A percentile compares a stretch with the other conserved stretches of the same genome.
Evolutionary conservation across 805 yeast species (phyloP).

Genomic region (Candida maris): DNA sequence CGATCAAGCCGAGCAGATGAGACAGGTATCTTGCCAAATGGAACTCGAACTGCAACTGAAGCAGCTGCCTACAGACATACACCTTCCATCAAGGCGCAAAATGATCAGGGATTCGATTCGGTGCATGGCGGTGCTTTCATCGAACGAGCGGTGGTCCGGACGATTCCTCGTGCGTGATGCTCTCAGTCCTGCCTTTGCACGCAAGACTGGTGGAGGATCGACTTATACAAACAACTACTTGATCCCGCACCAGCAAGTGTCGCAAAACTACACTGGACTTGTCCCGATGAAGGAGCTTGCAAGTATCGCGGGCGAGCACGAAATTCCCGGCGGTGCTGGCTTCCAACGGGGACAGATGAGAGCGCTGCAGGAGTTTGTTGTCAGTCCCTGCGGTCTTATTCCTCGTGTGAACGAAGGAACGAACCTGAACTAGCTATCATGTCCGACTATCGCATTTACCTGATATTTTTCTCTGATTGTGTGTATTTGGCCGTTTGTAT

Average conservation of each 20-base stretch:
- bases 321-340: neutral
- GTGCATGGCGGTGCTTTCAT: conserved; percentile 31
- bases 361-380: conserved; percentile 32
- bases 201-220: conserved; percentile 1
- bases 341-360: conserved; percentile 7
- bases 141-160: conserved; percentile 35
- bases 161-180: conserved; percentile 27
- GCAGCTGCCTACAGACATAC: conserved; percentile 8
- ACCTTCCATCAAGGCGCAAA: conserved; percentile 23
- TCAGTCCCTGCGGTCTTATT: conserved; percentile 30
- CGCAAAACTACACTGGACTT: conserved; percentile 4
- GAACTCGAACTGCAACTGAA: conserved; percentile 8
- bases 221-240: conserved; percentile 6
- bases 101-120: conserved; percentile 31
- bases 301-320: neutral
- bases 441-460: neutral
- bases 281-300: neutral
- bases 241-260: conserved; percentile 9
- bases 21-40: neutral
- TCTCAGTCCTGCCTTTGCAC: conserved; percentile 5
- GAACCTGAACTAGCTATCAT: neutral
- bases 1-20: neutral
- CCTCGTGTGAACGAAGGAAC: conserved; percentile 25
- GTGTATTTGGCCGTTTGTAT: too few species aligned
- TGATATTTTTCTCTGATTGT: too few species aligned